Evolutionary conservation across 306 rosid genomes (phyloP).

Genomic region (Sophora flavescens): DNA sequence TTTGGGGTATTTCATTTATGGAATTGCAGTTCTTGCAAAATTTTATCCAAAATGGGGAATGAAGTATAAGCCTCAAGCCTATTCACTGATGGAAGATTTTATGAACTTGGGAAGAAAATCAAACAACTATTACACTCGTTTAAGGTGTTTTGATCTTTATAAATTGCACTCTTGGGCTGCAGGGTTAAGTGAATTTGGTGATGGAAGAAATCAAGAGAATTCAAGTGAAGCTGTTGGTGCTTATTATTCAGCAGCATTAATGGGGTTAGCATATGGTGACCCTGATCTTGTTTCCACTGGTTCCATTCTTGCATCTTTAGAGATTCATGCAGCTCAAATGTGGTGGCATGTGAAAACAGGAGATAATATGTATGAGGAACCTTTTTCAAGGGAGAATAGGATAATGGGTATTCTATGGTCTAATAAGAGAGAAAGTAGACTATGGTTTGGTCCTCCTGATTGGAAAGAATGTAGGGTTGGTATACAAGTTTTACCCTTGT

Average conservation of each 20-base stretch:
- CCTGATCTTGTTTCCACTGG: slow-evolving; percentile 2
- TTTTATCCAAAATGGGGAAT: slow-evolving; percentile 70
- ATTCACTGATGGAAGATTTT: slow-evolving; percentile 58
- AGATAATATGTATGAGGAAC: slow-evolving; percentile 49
- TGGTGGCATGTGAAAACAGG: slow-evolving; percentile 53
- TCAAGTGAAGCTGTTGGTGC: slow-evolving; percentile 73
- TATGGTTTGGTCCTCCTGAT: slow-evolving; percentile 66
- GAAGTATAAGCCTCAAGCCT: slow-evolving; percentile 55
- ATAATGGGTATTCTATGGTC: slow-evolving; percentile 71
- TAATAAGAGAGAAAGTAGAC: slow-evolving; percentile 35
- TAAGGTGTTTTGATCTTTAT: slow-evolving; percentile 73
- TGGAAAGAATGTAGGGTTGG: slow-evolving; percentile 74
- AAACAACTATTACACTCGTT: slow-evolving; percentile 54
- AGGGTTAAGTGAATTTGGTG: slow-evolving; percentile 57
- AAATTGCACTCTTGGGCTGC: slow-evolving; percentile 81
- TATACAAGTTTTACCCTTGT: slow-evolving; percentile 64
- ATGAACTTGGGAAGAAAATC: slow-evolving; percentile 51
- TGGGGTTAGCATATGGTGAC: slow-evolving; percentile 38
- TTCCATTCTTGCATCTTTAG: slow-evolving; percentile 35
- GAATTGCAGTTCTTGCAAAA: slow-evolving; percentile 66
- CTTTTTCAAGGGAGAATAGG: slow-evolving; percentile 32
- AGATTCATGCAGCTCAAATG: slow-evolving; percentile 26
- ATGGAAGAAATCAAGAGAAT: slow-evolving; percentile 79
- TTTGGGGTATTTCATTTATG: slow-evolving; percentile 42
- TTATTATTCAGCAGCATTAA: slow-evolving; percentile 36